Evolutionary conservation across 495 filamentous ascomycete species (phyloP).

Genomic region (Aspergillus taichungensis): DNA sequence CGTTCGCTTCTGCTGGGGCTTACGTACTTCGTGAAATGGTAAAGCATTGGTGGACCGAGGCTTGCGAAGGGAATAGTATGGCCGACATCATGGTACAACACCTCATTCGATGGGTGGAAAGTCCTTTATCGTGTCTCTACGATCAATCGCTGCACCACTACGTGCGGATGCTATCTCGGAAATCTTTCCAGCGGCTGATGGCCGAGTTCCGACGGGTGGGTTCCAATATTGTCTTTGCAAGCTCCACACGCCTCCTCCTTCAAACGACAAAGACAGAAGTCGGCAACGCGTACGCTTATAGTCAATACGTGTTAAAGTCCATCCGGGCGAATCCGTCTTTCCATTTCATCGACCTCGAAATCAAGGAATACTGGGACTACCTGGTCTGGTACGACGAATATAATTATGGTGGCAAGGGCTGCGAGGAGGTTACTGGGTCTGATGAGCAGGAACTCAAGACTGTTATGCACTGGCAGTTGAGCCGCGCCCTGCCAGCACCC

Average conservation of each 20-base stretch:
- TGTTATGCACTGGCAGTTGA: constrained; percentile 97
- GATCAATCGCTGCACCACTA: constrained; percentile 96
- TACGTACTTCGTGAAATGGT: constrained; percentile 94
- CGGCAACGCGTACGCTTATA: constrained; percentile 93
- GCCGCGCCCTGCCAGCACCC: constrained; percentile 70
- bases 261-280: constrained; percentile 97
- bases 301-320: constrained; percentile 92
- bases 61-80: constrained; percentile 83
- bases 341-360: constrained; percentile 93
- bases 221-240: constrained; percentile 88
- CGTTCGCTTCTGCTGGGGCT: constrained; percentile 86
- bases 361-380: constrained; percentile 99
- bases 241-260: constrained; percentile 75
- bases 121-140: constrained; percentile 83
- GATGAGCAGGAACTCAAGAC: constrained; percentile 84
- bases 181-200: constrained; percentile 95
- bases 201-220: constrained; percentile 92
- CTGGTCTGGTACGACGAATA: constrained; percentile 99
- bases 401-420: constrained; percentile 95
- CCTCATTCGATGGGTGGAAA: constrained; percentile 93
- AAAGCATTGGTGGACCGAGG: constrained; percentile 95
- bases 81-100: constrained; percentile 98
- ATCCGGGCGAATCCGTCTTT: constrained; percentile 92
- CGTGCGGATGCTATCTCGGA: constrained; percentile 94
- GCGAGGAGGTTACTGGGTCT: constrained; percentile 68